Percentiles rank a stretch among this genome's conserved stretches.
Evolutionary conservation across 2,329 filamentous ascomycete species (phyloP).

Genomic region (Xylogone sp.): DNA sequence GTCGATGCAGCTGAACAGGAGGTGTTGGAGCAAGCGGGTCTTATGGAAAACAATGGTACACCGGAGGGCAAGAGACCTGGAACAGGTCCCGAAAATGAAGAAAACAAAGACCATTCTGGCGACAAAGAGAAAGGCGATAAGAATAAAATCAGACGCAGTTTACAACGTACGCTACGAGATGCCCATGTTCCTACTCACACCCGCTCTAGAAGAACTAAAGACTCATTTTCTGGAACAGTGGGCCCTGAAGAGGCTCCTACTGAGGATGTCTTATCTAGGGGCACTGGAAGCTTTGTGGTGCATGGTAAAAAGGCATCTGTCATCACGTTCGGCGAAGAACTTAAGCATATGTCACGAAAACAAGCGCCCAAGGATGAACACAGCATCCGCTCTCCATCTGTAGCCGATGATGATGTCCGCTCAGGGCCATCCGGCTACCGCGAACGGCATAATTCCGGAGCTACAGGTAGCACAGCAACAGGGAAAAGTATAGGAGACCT

Average conservation of each 20-base stretch:
- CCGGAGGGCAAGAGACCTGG: constrained; percentile 33
- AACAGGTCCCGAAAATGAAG: constrained; percentile 32
- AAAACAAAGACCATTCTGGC: constrained; percentile 20
- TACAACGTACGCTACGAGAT: constrained; percentile 87
- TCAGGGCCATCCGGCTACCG: constrained; percentile 37
- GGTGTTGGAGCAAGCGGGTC: constrained; percentile 63
- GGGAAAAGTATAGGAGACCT: constrained; percentile 62
- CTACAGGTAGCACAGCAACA: constrained; percentile 64
- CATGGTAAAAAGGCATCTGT: constrained; percentile 98
- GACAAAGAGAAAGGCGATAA: constrained; percentile 26
- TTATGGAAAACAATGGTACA: constrained; percentile 47
- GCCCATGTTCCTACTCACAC: constrained; percentile 63
- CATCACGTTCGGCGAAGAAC: constrained; percentile 91
- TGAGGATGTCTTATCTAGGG: constrained; percentile 71
- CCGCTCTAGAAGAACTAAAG: constrained; percentile 72
- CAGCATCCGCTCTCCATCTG: constrained; percentile 13
- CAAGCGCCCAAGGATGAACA: constrained; percentile 39
- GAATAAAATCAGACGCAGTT: constrained; percentile 68
- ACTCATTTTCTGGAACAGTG: constrained; percentile 57
- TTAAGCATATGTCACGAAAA: constrained; percentile 71
- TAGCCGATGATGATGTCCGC: constrained; percentile 44
- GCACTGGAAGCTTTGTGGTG: constrained; percentile 86
- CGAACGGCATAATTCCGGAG: constrained; percentile 55
- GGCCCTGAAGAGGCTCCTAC: constrained; percentile 40
- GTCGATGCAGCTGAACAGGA: constrained; percentile 64